These are phyloP conservation scores for Obelidium mucronatum DNA, from an alignment of 192 early-diverging fungal genomes.

Conservation along the genomic window DNA sequence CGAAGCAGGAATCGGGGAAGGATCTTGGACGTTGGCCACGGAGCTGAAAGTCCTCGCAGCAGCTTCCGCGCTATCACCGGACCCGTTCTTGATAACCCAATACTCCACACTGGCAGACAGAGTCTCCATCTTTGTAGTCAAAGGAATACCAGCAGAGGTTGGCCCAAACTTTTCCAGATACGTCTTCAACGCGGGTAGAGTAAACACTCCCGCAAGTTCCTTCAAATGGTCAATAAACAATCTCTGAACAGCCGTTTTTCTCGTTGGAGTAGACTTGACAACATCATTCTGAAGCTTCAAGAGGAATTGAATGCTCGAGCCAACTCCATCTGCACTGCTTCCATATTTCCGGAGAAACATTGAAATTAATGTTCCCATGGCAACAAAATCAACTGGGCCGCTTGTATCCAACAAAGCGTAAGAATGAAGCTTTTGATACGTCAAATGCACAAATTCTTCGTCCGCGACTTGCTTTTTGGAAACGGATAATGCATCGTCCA, in stretches of 20 bases:
- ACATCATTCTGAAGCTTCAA: conserved; percentile 10
- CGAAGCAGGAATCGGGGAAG: too few relatives aligned
- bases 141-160: not conserved
- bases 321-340: conserved; percentile 3
- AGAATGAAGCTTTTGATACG: conserved; percentile 12
- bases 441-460: conserved; percentile 1
- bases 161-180: not conserved
- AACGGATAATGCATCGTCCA: not conserved
- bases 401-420: not conserved
- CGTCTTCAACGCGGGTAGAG: not conserved
- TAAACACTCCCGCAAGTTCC: not conserved
- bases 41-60: not conserved
- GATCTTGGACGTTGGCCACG: not conserved
- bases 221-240: conserved; percentile 6
- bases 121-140: not conserved
- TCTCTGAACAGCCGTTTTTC: not conserved
- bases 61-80: not conserved
- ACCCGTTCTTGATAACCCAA: not conserved
- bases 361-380: conserved; percentile 16
- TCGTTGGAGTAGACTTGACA: not conserved
- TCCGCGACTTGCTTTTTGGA: not conserved
- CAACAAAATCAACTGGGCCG: conserved; percentile 35
- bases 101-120: not conserved
- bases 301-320: conserved; percentile 8
- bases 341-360: not conserved